phyloP scores from a whole-genome alignment of 163 green algal genomes.

The Scenedesmus sp. region DNA sequence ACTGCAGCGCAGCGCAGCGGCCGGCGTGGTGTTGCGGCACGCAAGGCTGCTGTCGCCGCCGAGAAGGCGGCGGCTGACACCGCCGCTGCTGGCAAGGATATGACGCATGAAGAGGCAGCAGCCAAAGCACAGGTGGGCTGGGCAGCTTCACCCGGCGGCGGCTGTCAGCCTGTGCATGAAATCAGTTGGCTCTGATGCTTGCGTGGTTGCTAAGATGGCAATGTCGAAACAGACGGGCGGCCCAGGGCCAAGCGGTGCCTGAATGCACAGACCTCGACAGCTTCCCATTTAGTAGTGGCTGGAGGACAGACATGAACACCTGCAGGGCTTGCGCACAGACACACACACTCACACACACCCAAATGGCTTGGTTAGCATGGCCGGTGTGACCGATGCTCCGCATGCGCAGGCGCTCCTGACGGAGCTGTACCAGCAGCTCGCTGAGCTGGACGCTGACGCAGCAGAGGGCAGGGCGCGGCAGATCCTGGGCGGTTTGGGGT shows the following conservation, averaged over 20 bases:
- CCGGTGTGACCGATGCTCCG: no score
- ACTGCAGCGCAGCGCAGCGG: slow-evolving; percentile 63
- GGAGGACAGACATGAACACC: no score
- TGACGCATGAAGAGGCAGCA: slow-evolving; percentile 9
- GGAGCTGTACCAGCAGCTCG: slow-evolving; percentile 56
- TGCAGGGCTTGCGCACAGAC: no score
- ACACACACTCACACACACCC: no score
- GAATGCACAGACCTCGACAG: no score
- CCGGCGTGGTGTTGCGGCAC: slow-evolving; percentile 55
- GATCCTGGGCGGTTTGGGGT: slow-evolving; percentile 91
- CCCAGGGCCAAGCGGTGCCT: no score
- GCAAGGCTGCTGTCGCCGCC: slow-evolving; percentile 58
- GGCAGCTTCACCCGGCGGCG: background rate
- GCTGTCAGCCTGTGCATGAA: no score
- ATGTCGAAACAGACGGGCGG: no score
- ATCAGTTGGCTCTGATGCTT: no score
- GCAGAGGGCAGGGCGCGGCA: slow-evolving; percentile 55
- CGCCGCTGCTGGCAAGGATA: background rate
- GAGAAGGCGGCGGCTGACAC: slow-evolving; percentile 27
- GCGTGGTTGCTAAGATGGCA: no score
- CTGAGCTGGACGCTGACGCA: slow-evolving; percentile 39
- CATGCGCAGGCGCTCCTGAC: slow-evolving; percentile 46
- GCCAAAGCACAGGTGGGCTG: background rate
- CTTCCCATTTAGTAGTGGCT: no score
- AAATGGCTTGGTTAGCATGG: no score